Base-by-base conservation (phyloP, 371 early-diverging fungal species). In the Saksenaea oblongispora region DNA sequence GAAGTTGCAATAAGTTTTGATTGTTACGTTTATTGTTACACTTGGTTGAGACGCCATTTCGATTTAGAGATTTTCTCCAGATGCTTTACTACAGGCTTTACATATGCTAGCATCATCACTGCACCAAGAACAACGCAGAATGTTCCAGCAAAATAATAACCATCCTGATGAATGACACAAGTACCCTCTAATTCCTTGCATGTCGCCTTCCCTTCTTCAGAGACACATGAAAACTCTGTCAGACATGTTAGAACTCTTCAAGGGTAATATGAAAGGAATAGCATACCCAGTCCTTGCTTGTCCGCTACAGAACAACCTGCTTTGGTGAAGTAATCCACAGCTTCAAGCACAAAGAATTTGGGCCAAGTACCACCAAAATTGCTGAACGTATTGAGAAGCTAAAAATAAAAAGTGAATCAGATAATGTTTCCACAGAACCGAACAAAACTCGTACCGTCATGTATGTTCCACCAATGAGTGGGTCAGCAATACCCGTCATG, bases 361-460 rank as follows among this genome's bases (percentile, higher is more conserved):
- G 98, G 97, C 97, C 95, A 98, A 1, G 98, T 98, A 35, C 99
- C 99, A 56, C 98, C 99, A 73, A 98, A 92, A 75, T 98, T 98
- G 70, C 91, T 91, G 63, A 98, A 74, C 0, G 98, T 98, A 71
- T 97, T 97, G 35, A 95, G 76, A 34, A 98, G 82, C 91, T 91
- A 62, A 28, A 56, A 56, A 62, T 56, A 62, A 26, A 17, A 37
- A 51, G 14, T 42, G 22, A n/a, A 15, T n/a, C 0, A 5, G 26
- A 60, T 47, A 10, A 55, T 14, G 1, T 17, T 41, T 41, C 34
- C n/a, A 62, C 26, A 47, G 7, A 55, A 35, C 10, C 9, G 59
- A 22, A 24, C 14, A 42, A 34, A 17, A 58, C 13, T 15, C 18
- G 22, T 82, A 89, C 89, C 15, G 98, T 98, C 98, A 98, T 98